phyloP scores from a whole-genome alignment of 2,329 filamentous ascomycete genomes.

The Phialophora verrucosa region DNA sequence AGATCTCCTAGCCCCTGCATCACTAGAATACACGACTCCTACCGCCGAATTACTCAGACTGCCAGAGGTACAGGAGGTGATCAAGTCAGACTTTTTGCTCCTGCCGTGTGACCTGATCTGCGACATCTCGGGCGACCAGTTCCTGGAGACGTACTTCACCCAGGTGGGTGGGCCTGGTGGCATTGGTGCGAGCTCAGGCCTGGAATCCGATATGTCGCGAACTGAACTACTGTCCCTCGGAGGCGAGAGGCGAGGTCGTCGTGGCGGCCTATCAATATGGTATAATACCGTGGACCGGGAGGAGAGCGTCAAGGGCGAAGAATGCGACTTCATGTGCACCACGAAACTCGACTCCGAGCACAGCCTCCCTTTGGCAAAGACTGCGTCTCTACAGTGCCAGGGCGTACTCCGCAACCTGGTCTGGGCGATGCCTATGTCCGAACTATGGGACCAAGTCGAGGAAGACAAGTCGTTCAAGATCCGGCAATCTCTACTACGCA shows the following conservation, averaged over 20 bases:
- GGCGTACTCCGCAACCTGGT: constrained; percentile 64
- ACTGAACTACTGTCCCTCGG: constrained; percentile 57
- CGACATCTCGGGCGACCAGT: constrained; percentile 79
- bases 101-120: constrained; percentile 93
- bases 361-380: constrained; percentile 60
- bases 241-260: constrained; percentile 64
- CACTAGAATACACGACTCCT: constrained; percentile 80
- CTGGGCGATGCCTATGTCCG: constrained; percentile 87
- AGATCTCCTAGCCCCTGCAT: constrained; percentile 75
- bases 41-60: constrained; percentile 88
- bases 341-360: constrained; percentile 65
- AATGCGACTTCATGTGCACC: constrained; percentile 88
- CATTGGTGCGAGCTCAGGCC: constrained; percentile 49
- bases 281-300: constrained; percentile 80
- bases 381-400: constrained; percentile 65
- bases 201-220: constrained; percentile 49
- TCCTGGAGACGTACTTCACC: constrained; percentile 92
- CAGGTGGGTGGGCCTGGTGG: constrained; percentile 71
- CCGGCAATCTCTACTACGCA: constrained; percentile 75
- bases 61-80: constrained; percentile 76
- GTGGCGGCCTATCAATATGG: constrained; percentile 86
- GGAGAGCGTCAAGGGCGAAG: constrained; percentile 81
- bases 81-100: constrained; percentile 86
- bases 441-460: constrained; percentile 80
- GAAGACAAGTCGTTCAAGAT: constrained; percentile 68